These are phyloP conservation scores for Tremella mesenterica DNA, from an alignment of 768 basidiomycete species.

Conservation along the genomic window DNA sequence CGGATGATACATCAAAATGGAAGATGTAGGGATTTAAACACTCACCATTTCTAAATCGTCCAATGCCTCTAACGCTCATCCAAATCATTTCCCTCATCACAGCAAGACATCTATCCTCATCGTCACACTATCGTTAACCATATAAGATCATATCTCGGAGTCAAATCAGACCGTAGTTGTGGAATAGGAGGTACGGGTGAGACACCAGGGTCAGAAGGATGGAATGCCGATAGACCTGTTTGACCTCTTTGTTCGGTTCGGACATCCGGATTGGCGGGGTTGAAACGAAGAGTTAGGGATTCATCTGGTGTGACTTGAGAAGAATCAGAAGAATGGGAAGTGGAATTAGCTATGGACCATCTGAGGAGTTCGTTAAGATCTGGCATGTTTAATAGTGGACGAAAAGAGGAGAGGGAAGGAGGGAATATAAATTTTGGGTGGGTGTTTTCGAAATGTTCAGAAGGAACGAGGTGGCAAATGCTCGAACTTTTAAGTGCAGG, in stretches of 20 bases:
- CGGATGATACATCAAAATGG: not conserved
- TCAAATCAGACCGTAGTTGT: slow-evolving; percentile 23
- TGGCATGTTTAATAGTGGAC: slow-evolving; percentile 33
- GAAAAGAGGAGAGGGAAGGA: no score
- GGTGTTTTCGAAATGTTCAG: no score
- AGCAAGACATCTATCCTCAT: slow-evolving; percentile 44
- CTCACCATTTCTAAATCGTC: slow-evolving; percentile 46
- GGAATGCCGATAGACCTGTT: slow-evolving; percentile 22
- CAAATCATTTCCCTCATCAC: slow-evolving; percentile 31
- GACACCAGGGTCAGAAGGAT: slow-evolving; percentile 22
- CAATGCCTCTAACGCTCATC: slow-evolving; percentile 41
- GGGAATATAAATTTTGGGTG: no score
- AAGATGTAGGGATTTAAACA: not conserved
- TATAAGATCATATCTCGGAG: no score
- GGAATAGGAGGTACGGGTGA: slow-evolving; percentile 2
- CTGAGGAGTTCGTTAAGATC: slow-evolving; percentile 36
- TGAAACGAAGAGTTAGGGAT: slow-evolving; percentile 23
- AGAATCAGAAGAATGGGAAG: not conserved
- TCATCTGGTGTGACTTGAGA: slow-evolving; percentile 4
- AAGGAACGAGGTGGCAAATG: slow-evolving; percentile 17
- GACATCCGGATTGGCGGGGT: slow-evolving; percentile 13
- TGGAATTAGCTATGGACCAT: slow-evolving; percentile 39
- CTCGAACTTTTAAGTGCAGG: no score
- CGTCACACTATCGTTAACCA: slow-evolving; percentile 39
- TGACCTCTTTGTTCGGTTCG: slow-evolving; percentile 1